phyloP scores from a whole-genome alignment of 192 early-diverging fungal genomes.

The Backusella liffmaniae region DNA sequence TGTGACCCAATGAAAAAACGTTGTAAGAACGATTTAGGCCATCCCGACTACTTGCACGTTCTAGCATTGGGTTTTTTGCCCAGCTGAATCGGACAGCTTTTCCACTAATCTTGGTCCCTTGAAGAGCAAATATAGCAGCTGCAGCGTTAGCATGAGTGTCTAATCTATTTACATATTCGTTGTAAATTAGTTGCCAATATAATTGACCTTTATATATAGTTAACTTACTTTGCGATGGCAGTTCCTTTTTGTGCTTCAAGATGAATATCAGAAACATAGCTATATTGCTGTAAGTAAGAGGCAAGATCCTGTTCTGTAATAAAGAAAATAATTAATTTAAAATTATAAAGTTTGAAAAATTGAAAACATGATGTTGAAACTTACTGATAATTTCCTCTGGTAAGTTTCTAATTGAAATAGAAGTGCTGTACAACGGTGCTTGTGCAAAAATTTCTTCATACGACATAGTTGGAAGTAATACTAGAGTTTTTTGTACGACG shows the following conservation, averaged over 20 bases:
- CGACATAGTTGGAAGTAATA: conserved; percentile 32
- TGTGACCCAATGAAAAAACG: conserved; percentile 10
- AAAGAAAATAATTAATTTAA: not conserved
- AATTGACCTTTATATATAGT: not conserved
- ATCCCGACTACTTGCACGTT: not conserved
- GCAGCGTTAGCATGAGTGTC: conserved; percentile 89
- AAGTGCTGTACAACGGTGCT: conserved; percentile 80
- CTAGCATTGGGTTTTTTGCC: not conserved
- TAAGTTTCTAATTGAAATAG: conserved; percentile 86
- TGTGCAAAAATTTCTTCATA: conserved; percentile 75
- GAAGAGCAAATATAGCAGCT: conserved; percentile 76
- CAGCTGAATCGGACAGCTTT: conserved; percentile 50
- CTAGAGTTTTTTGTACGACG: not conserved
- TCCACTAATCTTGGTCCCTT: conserved; percentile 70
- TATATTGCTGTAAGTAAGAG: conserved; percentile 75
- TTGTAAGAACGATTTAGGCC: not conserved
- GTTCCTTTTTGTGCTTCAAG: conserved; percentile 78
- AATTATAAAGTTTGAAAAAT: not conserved
- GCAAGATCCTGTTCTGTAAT: conserved; percentile 56
- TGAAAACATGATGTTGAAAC: not conserved
- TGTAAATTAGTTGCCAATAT: not conserved
- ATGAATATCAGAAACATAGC: conserved; percentile 76
- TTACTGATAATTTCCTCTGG: conserved; percentile 58
- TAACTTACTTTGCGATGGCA: conserved; percentile 37
- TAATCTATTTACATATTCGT: conserved; percentile 33